Percentiles rank a stretch among this genome's conserved stretches.
These are phyloP conservation scores for Acanthamoeba castellanii DNA, from an alignment of 208 protist genomes.

Conservation along the genomic window DNA sequence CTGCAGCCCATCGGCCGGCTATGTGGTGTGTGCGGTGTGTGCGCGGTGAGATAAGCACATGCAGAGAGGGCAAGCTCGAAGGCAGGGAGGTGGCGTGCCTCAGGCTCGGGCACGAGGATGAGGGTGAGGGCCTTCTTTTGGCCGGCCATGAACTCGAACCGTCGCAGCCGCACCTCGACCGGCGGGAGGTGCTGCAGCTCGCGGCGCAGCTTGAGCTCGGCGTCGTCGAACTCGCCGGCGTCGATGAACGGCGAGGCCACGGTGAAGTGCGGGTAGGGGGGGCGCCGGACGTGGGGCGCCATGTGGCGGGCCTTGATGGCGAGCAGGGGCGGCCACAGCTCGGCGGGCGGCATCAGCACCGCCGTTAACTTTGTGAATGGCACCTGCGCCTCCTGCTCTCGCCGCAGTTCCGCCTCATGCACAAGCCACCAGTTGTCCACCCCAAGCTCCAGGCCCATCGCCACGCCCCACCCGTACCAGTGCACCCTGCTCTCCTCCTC, in stretches of 20 bases:
- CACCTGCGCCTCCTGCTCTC: not conserved
- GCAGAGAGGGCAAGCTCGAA: not conserved
- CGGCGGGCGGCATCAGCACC: not conserved
- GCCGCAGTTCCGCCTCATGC: not conserved
- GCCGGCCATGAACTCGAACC: not conserved
- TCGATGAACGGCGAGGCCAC: slow-evolving; percentile 14
- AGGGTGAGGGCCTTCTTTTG: slow-evolving; percentile 2
- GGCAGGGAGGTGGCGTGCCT: not conserved
- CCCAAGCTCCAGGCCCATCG: not conserved
- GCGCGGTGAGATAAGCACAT: not conserved
- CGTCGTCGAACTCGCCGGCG: not conserved
- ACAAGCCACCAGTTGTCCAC: not conserved
- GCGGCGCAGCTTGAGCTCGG: not conserved
- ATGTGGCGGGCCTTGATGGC: slow-evolving; percentile 27
- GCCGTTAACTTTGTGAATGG: not conserved
- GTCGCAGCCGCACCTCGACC: not conserved
- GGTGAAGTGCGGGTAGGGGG: slow-evolving; percentile 15
- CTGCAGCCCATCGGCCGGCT: not conserved
- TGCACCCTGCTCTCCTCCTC: not conserved
- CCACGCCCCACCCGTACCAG: not conserved
- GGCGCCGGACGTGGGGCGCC: slow-evolving; percentile 7
- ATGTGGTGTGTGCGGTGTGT: not conserved
- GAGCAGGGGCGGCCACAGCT: slow-evolving; percentile 21
- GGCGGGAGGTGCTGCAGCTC: not conserved
- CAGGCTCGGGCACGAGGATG: not conserved